A percentile compares a stretch with the other conserved stretches of the same genome.
These are phyloP conservation scores for Flagelloscypha sp. DNA, from an alignment of 768 basidiomycete genomes.

Conservation along the genomic window DNA sequence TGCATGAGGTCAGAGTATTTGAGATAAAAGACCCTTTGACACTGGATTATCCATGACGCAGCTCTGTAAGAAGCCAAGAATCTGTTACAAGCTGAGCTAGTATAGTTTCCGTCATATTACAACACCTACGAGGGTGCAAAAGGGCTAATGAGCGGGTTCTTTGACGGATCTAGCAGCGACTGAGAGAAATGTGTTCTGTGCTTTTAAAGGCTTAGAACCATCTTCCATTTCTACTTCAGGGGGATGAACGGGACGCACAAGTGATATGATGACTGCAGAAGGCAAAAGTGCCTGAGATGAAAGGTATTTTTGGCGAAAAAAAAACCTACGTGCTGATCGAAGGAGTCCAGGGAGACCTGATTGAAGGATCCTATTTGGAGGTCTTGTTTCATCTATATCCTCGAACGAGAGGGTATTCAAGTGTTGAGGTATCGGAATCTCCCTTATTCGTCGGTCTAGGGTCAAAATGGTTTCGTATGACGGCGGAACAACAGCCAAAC, in stretches of 20 bases:
- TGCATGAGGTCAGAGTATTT: conserved; percentile 52
- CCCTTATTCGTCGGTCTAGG: conserved; percentile 58
- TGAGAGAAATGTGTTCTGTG: conserved; percentile 68
- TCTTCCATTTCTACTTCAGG: too few species aligned
- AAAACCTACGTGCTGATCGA: conserved; percentile 45
- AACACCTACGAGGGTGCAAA: conserved; percentile 72
- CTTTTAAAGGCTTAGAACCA: too few species aligned
- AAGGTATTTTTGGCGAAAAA: conserved; percentile 1
- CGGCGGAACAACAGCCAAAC: conserved; percentile 52
- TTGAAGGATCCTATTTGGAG: too few species aligned
- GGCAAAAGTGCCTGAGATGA: not conserved
- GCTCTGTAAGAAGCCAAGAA: conserved; percentile 66
- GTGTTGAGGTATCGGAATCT: conserved; percentile 47
- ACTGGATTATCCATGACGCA: conserved; percentile 60
- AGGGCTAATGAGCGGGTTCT: conserved; percentile 59
- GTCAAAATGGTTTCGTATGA: conserved; percentile 58
- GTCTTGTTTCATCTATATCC: too few species aligned
- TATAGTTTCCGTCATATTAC: too few species aligned
- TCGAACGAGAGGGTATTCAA: conserved; percentile 41
- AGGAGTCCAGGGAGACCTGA: conserved; percentile 48
- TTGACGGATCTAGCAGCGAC: conserved; percentile 61
- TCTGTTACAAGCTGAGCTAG: too few species aligned
- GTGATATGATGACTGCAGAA: conserved; percentile 23
- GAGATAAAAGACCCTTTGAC: conserved; percentile 40
- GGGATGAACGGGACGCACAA: too few species aligned